Conservation (phyloP, 805 yeast genomes). For the Spathaspora sp. region DNA sequence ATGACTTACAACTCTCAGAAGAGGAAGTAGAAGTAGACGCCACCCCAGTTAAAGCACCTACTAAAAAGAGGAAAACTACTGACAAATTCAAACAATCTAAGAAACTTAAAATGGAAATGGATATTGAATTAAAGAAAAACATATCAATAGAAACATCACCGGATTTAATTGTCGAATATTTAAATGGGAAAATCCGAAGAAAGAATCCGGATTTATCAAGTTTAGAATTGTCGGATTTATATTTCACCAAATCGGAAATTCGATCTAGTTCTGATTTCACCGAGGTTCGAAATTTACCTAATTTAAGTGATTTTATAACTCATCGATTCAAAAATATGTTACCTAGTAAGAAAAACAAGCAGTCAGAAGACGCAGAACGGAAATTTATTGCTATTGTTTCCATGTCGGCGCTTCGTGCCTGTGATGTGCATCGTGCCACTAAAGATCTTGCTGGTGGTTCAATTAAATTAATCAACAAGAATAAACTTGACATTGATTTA, state of each 20-base stretch:
- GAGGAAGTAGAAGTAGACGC: conserved; percentile 26
- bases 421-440: conserved; percentile 73
- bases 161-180: conserved; percentile 61
- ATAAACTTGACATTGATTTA: conserved; percentile 63
- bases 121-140: conserved; percentile 51
- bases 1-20: conserved; percentile 43
- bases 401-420: conserved; percentile 81
- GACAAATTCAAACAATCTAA: conserved; percentile 60
- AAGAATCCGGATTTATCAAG: conserved; percentile 66
- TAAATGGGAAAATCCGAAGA: conserved; percentile 58
- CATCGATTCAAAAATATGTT: conserved; percentile 46
- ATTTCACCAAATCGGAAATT: conserved; percentile 53
- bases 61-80: conserved; percentile 14
- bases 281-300: conserved; percentile 51
- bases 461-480: conserved; percentile 71
- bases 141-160: conserved; percentile 51
- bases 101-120: conserved; percentile 62
- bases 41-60: conserved; percentile 15
- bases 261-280: conserved; percentile 57
- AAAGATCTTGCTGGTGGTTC: conserved; percentile 49
- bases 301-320: conserved; percentile 52
- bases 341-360: conserved; percentile 29
- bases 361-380: conserved; percentile 13
- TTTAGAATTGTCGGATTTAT: conserved; percentile 67
- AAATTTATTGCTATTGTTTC: conserved; percentile 54